Percentiles rank a stretch among this genome's conserved stretches.
Conservation (phyloP, 768 basidiomycete species). For the Glaciozyma antarctica region DNA sequence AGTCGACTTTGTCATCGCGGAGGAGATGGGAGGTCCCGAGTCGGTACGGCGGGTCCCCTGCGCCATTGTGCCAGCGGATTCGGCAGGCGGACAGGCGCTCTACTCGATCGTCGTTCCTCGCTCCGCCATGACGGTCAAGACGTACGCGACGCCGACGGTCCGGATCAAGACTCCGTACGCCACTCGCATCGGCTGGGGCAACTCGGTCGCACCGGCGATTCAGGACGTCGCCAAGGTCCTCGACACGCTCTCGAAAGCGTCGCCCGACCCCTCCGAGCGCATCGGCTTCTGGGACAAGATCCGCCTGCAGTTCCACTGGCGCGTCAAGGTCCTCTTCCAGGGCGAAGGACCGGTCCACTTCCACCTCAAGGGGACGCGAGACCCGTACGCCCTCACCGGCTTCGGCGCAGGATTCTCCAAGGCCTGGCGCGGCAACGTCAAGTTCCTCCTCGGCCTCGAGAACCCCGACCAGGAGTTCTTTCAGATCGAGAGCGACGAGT, state of each 20-base stretch:
- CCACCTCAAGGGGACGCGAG: constrained; percentile 78
- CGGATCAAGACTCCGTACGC: constrained; percentile 55
- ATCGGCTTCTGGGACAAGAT: constrained; percentile 97
- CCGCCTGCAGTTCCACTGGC: constrained; percentile 77
- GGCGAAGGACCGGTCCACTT: constrained; percentile 56
- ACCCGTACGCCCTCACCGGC: constrained; percentile 62
- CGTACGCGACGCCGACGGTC: constrained; percentile 67
- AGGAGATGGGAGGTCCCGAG: constrained; percentile 57
- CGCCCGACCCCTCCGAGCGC: constrained; percentile 68
- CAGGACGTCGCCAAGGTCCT: constrained; percentile 77
- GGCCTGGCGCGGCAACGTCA: constrained; percentile 68
- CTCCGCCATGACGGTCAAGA: constrained; percentile 91
- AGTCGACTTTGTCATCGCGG: constrained; percentile 71
- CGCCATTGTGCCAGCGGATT: constrained; percentile 53
- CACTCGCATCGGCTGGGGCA: constrained; percentile 76
- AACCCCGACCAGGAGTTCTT: constrained; percentile 68
- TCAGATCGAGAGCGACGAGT: constrained; percentile 69
- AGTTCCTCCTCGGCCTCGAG: constrained; percentile 56
- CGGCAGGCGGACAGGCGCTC: constrained; percentile 48
- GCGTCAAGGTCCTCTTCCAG: constrained; percentile 54
- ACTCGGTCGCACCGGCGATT: constrained; percentile 73
- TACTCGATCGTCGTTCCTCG: constrained; percentile 50
- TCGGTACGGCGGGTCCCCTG: constrained; percentile 46
- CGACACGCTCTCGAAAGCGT: constrained; percentile 66
- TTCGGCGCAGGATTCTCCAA: constrained; percentile 78